Evolutionary conservation across 495 filamentous ascomycete species (phyloP).

Genomic region (Annulohypoxylon stygium): DNA sequence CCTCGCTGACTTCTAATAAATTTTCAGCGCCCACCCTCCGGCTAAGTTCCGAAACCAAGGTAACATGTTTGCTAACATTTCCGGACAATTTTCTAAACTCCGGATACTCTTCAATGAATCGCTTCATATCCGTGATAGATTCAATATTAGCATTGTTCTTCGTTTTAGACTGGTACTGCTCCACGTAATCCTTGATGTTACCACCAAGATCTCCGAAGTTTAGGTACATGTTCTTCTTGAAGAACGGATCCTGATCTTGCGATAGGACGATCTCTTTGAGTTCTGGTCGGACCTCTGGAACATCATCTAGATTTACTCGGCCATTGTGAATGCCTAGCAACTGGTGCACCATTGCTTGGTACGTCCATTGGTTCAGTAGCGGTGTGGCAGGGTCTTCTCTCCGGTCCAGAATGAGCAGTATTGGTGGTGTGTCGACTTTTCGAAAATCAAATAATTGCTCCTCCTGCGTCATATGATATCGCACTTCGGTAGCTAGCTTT

Average conservation of each 20-base stretch:
- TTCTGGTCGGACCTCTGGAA: slow-evolving; percentile 91
- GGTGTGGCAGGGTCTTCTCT: slow-evolving; percentile 98
- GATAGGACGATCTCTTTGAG: slow-evolving; percentile 95
- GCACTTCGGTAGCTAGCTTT: slow-evolving; percentile 91
- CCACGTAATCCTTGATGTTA: slow-evolving; percentile 98
- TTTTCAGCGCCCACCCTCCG: slow-evolving; percentile 85
- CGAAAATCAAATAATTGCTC: slow-evolving; percentile 98
- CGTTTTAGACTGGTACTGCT: slow-evolving; percentile 95
- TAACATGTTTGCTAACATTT: slow-evolving; percentile 98
- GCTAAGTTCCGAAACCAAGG: slow-evolving; percentile 92
- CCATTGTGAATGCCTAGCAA: slow-evolving; percentile 94
- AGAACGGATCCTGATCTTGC: slow-evolving; percentile 98
- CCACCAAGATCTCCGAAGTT: slow-evolving; percentile 98
- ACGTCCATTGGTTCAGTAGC: slow-evolving; percentile 96
- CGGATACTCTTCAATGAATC: slow-evolving; percentile 98
- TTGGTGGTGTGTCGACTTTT: slow-evolving; percentile 93
- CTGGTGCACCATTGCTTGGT: slow-evolving; percentile 99
- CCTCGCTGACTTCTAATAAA: slow-evolving; percentile 91
- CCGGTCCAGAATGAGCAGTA: slow-evolving; percentile 89
- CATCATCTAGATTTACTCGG: slow-evolving; percentile 84
- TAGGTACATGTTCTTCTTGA: slow-evolving; percentile 99
- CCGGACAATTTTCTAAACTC: slow-evolving; percentile 97
- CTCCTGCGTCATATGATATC: slow-evolving; percentile 94
- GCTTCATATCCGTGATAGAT: slow-evolving; percentile 98
- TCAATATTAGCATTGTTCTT: slow-evolving; percentile 94